Evolutionary conservation across 495 filamentous ascomycete genomes (phyloP).

Genomic region (Opeltia flavorubescens): DNA sequence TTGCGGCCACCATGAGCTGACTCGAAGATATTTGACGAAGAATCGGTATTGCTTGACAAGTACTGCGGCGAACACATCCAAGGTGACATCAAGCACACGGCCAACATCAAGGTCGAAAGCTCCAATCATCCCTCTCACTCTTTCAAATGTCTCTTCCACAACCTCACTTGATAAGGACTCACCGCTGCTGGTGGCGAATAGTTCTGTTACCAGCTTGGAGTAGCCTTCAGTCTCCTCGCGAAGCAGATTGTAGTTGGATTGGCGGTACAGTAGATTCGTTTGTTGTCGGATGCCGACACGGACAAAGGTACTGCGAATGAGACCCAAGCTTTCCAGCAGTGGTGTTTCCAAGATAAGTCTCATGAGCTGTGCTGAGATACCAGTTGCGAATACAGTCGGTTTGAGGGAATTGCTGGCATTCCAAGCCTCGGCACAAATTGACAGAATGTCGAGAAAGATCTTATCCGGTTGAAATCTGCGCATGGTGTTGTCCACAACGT

Average conservation of each 20-base stretch:
- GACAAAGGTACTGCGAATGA: slow-evolving; percentile 77
- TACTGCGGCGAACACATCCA: slow-evolving; percentile 77
- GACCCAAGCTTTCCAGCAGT: slow-evolving; percentile 54
- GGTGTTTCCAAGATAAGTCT: slow-evolving; percentile 70
- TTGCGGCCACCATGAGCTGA: slow-evolving; percentile 95
- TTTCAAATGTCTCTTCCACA: slow-evolving; percentile 55
- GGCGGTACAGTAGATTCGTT: slow-evolving; percentile 84
- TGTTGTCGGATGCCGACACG: slow-evolving; percentile 72
- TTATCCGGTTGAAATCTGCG: slow-evolving; percentile 42
- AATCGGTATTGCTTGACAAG: slow-evolving; percentile 78
- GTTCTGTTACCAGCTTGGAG: slow-evolving; percentile 73
- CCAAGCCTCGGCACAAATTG: slow-evolving; percentile 61
- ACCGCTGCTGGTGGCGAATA: slow-evolving; percentile 63
- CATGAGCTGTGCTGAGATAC: slow-evolving; percentile 56
- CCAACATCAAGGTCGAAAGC: slow-evolving; percentile 91
- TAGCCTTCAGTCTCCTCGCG: slow-evolving; percentile 95
- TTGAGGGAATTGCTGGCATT: slow-evolving; percentile 30
- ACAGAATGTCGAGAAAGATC: slow-evolving; percentile 70
- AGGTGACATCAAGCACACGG: slow-evolving; percentile 78
- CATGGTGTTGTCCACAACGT: slow-evolving; percentile 15
- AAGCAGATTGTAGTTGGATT: slow-evolving; percentile 90
- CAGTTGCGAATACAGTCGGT: slow-evolving; percentile 51
- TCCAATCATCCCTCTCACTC: slow-evolving; percentile 80
- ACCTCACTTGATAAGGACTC: slow-evolving; percentile 47
- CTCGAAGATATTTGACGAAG: slow-evolving; percentile 79